phyloP scores from a whole-genome alignment of 2,329 filamentous ascomycete species.

The Exophiala calicioides region DNA sequence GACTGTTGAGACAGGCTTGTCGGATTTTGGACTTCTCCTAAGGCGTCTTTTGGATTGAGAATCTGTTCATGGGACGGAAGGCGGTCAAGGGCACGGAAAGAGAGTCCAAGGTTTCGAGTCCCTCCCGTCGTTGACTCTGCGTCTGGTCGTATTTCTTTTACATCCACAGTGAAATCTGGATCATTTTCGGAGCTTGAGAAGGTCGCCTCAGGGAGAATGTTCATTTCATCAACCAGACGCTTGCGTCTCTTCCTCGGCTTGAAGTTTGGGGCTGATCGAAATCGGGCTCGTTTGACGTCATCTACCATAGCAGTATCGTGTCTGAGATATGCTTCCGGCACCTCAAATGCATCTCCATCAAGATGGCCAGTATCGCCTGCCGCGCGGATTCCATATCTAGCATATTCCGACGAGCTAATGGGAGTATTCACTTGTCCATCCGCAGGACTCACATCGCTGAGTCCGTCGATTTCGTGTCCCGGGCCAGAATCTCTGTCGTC shows the following conservation, averaged over 20 bases:
- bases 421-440: conserved; percentile 13
- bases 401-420: conserved; percentile 33
- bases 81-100: neutral
- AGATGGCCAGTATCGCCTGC: conserved; percentile 29
- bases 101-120: conserved; percentile 1
- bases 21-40: conserved; percentile 2
- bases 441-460: neutral
- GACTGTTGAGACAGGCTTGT: conserved; percentile 36
- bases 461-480: neutral
- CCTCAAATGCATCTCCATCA: conserved; percentile 38
- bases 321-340: conserved; percentile 36
- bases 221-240: conserved; percentile 24
- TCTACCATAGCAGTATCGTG: conserved; percentile 31
- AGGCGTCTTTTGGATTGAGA: neutral
- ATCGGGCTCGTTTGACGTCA: conserved; percentile 25
- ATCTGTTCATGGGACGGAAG: conserved; percentile 2
- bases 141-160: neutral
- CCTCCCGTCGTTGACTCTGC: conserved; percentile 8
- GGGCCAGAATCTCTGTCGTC: conserved; percentile 1
- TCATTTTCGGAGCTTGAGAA: conserved; percentile 23
- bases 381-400: conserved; percentile 34
- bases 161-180: conserved; percentile 12
- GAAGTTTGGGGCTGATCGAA: conserved; percentile 10
- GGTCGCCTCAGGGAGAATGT: conserved; percentile 23
- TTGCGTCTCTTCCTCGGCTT: conserved; percentile 25